Evolutionary conservation across 2,329 filamentous ascomycete species (phyloP), one percentile per base, ranked within the genome.

Genomic region (Pyrenochaeta sp.): DNA sequence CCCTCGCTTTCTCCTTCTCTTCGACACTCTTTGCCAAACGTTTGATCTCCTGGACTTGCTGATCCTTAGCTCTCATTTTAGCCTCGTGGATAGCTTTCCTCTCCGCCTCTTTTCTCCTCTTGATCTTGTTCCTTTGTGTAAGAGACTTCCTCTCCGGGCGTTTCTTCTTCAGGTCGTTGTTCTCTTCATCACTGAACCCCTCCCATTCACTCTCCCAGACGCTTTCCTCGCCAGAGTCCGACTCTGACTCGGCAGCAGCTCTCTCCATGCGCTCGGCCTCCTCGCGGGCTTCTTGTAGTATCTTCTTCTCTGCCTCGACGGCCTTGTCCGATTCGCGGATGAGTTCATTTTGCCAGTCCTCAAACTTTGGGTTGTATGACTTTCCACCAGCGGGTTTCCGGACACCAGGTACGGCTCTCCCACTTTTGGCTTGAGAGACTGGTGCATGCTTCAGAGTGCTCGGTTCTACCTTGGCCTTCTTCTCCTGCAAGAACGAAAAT

Each of bases 281-380:
- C 7, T 82, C 83, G 53, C 85, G 82, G 47, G 85, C 83, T 29
- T 82, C 83, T 24, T 78, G 81, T 5, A 93, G 72, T 5, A 91
- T 86, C 69, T 87, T 84, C 68, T 84, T 82, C 73, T 97, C 93
- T 0, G 85, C 83, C 52, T 87, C 88, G 2, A 96, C 77, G 10
- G 88, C 92, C 72, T 89, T 90, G 42, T 86, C 81, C 31, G 90
- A 88, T 71, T 95, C 90, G 28, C 83, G 78, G 14, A 82, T 80
- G 30, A 96, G 76, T 11, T 93, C 82, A 7, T 83, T 80, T 60
- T 92, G 87, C 80, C 95, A 99, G 52, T 96, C 91, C 52, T 84
- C 81, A 59, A 95, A 95, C 5, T 83, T 77, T 0, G 94, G 94
- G 69, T 99, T 99, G 76, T 99, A 99, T 60, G 90, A 96, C 71